Evolutionary conservation across 208 protist species (phyloP).

Genomic region (Herpetomonas muscarum): DNA sequence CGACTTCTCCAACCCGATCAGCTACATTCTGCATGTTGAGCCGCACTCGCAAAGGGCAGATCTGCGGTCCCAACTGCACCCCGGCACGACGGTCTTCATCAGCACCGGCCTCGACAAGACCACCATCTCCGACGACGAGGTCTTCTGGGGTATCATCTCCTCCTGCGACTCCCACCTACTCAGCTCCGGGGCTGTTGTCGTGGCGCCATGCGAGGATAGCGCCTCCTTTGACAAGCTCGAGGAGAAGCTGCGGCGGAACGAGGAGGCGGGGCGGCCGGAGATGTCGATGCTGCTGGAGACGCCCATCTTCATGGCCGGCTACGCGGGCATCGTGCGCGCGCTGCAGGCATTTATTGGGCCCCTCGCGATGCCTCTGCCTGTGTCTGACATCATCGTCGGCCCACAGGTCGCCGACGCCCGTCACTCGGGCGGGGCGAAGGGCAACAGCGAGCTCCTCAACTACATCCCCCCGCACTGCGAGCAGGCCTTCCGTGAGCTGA

Average conservation of each 20-base stretch:
- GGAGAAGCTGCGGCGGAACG: constrained; percentile 74
- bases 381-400: constrained; percentile 44
- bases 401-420: constrained; percentile 5
- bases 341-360: constrained; percentile 76
- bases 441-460: constrained; percentile 24
- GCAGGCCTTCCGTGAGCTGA: constrained; percentile 68
- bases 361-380: constrained; percentile 80
- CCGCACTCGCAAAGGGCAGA: constrained; percentile 49
- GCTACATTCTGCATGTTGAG: constrained; percentile 74
- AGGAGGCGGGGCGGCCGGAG: constrained; percentile 29
- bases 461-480: constrained; percentile 84
- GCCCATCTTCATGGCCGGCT: constrained; percentile 78
- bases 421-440: not conserved
- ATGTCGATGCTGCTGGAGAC: constrained; percentile 73
- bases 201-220: constrained; percentile 59
- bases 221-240: constrained; percentile 46
- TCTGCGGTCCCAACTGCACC: constrained; percentile 40
- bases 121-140: constrained; percentile 32
- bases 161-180: constrained; percentile 58
- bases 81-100: constrained; percentile 79
- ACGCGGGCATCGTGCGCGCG: constrained; percentile 72
- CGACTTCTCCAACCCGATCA: constrained; percentile 59
- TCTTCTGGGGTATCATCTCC: constrained; percentile 86
- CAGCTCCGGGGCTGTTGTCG: constrained; percentile 46
- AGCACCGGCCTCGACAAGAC: constrained; percentile 60